A percentile compares a stretch with the other conserved stretches of the same genome.
phyloP scores from a whole-genome alignment of 202 grass and related monocot genomes.

The Carex sylvatica region DNA sequence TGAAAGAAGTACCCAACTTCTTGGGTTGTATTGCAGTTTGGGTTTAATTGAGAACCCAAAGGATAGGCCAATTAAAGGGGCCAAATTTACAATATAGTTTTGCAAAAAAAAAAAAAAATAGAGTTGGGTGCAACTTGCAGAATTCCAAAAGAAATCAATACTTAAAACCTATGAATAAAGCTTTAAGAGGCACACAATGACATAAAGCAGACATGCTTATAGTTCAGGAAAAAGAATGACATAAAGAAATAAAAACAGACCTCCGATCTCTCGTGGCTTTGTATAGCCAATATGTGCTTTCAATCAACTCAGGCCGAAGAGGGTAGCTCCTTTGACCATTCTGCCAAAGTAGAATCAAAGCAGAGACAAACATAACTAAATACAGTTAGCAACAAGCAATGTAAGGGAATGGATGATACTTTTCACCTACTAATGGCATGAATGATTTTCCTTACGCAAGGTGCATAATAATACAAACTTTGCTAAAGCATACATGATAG shows the following conservation, averaged over 20 bases:
- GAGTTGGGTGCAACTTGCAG: neutral
- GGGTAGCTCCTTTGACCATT: conserved; percentile 93
- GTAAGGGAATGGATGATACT: neutral
- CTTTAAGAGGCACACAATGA: neutral
- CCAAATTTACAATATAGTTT: conserved; percentile 1
- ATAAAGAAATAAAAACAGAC: conserved; percentile 31
- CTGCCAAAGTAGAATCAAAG: conserved; percentile 29
- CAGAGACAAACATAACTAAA: conserved; percentile 13
- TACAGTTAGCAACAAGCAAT: conserved; percentile 3
- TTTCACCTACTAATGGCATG: neutral
- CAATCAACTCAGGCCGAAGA: conserved; percentile 84
- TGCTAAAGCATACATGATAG: neutral
- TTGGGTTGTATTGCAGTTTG: neutral
- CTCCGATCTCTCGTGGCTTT: conserved; percentile 96
- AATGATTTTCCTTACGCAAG: neutral
- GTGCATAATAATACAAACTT: neutral
- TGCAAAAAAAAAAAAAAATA: neutral
- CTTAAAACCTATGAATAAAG: neutral
- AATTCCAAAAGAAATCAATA: neutral
- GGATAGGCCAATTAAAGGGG: neutral
- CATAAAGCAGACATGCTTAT: neutral
- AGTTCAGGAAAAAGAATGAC: neutral
- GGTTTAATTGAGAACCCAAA: neutral
- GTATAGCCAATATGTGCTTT: conserved; percentile 97
- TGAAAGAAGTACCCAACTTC: neutral